phyloP scores from a whole-genome alignment of 2,329 filamentous ascomycete genomes.

The Arthrinium puccinioides region DNA sequence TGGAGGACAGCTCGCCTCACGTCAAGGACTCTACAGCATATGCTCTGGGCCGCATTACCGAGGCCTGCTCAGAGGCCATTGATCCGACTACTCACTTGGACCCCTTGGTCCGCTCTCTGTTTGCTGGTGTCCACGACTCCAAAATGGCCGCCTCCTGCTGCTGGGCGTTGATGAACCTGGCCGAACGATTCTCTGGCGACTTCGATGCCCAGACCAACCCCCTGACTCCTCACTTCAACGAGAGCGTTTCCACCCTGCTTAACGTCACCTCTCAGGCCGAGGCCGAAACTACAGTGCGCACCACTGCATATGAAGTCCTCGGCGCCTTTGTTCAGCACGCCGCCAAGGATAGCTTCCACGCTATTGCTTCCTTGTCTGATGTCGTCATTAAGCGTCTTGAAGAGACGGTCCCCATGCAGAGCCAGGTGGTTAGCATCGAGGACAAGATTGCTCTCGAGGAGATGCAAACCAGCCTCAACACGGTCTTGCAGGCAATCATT shows the following conservation, averaged over 20 bases:
- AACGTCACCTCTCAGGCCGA: slow-evolving; percentile 77
- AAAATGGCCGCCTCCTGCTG: slow-evolving; percentile 99
- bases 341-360: slow-evolving; percentile 73
- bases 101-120: slow-evolving; percentile 78
- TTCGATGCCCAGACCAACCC: slow-evolving; percentile 70
- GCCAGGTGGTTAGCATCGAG: slow-evolving; percentile 92
- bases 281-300: slow-evolving; percentile 81
- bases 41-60: slow-evolving; percentile 90
- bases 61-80: slow-evolving; percentile 85
- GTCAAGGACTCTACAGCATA: slow-evolving; percentile 96
- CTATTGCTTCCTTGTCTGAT: slow-evolving; percentile 76
- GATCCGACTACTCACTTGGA: slow-evolving; percentile 79
- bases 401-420: slow-evolving; percentile 81
- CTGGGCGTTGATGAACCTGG: slow-evolving; percentile 98
- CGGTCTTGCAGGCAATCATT: slow-evolving; percentile 85
- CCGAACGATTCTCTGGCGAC: slow-evolving; percentile 89
- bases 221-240: slow-evolving; percentile 85
- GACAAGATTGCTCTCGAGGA: slow-evolving; percentile 94
- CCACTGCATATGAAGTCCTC: slow-evolving; percentile 93
- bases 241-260: slow-evolving; percentile 80
- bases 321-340: slow-evolving; percentile 91
- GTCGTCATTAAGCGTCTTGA: slow-evolving; percentile 88
- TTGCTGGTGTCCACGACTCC: slow-evolving; percentile 80
- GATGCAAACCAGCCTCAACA: slow-evolving; percentile 93
- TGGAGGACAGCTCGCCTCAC: slow-evolving; percentile 83